Conservation (phyloP, 2,329 filamentous ascomycete species). For the Sclerotinia trifoliorum region DNA sequence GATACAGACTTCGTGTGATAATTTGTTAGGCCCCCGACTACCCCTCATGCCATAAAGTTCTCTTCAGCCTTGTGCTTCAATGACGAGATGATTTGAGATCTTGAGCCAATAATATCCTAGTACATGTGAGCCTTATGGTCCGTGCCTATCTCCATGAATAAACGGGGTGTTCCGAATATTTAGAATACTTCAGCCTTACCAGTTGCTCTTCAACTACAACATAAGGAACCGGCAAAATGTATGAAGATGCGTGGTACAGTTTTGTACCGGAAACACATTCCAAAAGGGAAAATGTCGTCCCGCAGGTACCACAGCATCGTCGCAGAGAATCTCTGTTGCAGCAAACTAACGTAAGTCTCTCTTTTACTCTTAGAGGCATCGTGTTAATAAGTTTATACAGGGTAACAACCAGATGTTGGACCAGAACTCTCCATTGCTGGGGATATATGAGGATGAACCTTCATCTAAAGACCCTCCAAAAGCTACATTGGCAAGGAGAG, state of each 20-base stretch:
- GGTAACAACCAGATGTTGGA: conserved; percentile 54
- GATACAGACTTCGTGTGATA: conserved; percentile 11
- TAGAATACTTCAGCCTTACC: conserved; percentile 20
- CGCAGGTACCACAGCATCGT: conserved; percentile 53
- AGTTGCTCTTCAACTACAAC: background rate
- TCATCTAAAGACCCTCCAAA: conserved; percentile 60
- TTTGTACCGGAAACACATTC: conserved; percentile 64
- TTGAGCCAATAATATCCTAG: conserved; percentile 1
- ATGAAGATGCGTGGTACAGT: conserved; percentile 83
- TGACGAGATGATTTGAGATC: conserved; percentile 18
- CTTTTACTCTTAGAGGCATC: background rate
- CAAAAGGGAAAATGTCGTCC: conserved; percentile 46
- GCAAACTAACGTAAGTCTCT: conserved; percentile 57
- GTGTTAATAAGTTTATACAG: conserved; percentile 43
- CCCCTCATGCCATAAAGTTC: conserved; percentile 9
- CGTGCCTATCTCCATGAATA: conserved; percentile 3
- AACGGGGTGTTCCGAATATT: conserved; percentile 5
- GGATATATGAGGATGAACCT: conserved; percentile 57
- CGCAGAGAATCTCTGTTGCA: conserved; percentile 69
- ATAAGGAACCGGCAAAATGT: conserved; percentile 52
- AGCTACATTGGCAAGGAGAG: conserved; percentile 62
- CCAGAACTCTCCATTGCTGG: conserved; percentile 54
- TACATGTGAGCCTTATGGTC: conserved; percentile 9
- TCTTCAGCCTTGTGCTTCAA: conserved; percentile 21
- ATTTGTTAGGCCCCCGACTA: conserved; percentile 12